These are phyloP conservation scores for Secale cereale DNA, from an alignment of 176 grass and related monocot species.

Conservation along the genomic window DNA sequence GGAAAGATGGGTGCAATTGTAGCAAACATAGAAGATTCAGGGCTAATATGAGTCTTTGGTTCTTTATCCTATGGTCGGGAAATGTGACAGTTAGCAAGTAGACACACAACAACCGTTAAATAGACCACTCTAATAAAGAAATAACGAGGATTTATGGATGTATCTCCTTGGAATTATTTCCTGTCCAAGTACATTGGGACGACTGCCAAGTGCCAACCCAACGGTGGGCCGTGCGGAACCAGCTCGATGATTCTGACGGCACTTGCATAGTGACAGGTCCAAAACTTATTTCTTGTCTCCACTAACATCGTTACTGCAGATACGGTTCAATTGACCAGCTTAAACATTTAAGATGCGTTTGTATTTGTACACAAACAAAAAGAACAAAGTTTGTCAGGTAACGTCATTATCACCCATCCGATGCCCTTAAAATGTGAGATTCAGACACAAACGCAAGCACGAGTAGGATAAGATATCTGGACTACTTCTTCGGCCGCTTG, in stretches of 20 bases:
- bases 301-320: neutral
- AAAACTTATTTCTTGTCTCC: neutral
- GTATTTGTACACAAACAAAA: neutral
- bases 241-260: neutral
- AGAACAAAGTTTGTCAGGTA: too few species aligned
- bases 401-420: too few species aligned
- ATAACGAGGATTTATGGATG: neutral
- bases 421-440: too few species aligned
- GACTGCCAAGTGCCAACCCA: slow-evolving; percentile 11
- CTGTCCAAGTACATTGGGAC: neutral
- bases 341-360: neutral
- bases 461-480: neutral
- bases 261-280: neutral
- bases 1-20: neutral
- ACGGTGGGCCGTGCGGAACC: neutral
- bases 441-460: neutral
- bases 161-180: neutral
- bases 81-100: neutral
- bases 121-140: neutral
- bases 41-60: neutral
- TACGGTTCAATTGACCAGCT: neutral
- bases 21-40: neutral
- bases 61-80: neutral
- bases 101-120: neutral
- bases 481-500: neutral